Base-by-base conservation (phyloP, 495 filamentous ascomycete species). In the Penicillium antarcticum region DNA sequence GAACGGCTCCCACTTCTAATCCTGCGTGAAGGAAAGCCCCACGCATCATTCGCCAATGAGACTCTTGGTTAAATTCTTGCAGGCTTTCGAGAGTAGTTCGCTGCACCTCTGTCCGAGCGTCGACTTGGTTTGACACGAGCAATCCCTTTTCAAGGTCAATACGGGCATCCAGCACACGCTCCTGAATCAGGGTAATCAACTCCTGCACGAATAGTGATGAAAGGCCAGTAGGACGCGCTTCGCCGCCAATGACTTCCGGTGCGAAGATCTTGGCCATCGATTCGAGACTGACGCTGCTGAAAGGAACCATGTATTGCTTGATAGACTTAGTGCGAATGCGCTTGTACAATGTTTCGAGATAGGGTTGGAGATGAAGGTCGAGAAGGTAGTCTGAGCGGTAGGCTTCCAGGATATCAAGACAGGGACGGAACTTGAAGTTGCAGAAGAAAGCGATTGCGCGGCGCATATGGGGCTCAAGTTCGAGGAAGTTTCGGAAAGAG, bases 391-490 rank as follows among this genome's bases (percentile, higher is more conserved):
- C 95, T 8, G 82, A 69, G 42, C 80, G 83, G 68, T 94, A 91
- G 23, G 80, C 78, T 48, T 95, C 88, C 11, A 98, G 79, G 31
- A 91, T 89, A 40, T 81, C 76, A 21, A 98, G 78, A 55, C 92
- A 96, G 5, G 82, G 76, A 2, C 87, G 83, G 70, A 96, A 98
- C 56, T 95, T 87, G 34, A 88, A 87, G 47, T 84, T 88, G 56
- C 89, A 87, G 68, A 97, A 97, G 73, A 87, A 86, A 2, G 81
- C 75, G 46, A 98, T 87, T 19, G 94, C 95, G 16, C 90, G 88
- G 42, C 95, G 87, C 53, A 98, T 87, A 58, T 97, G 92, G 1
- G 95, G 92, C 63, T 97, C 94, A 1, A 92, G 79, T 65, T 98
- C 92, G 3, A 98, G 81, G 68, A 91, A 97, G 41, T 78, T 82